Base-by-base conservation (phyloP, 2,329 filamentous ascomycete species). In the Beauveria australis region DNA sequence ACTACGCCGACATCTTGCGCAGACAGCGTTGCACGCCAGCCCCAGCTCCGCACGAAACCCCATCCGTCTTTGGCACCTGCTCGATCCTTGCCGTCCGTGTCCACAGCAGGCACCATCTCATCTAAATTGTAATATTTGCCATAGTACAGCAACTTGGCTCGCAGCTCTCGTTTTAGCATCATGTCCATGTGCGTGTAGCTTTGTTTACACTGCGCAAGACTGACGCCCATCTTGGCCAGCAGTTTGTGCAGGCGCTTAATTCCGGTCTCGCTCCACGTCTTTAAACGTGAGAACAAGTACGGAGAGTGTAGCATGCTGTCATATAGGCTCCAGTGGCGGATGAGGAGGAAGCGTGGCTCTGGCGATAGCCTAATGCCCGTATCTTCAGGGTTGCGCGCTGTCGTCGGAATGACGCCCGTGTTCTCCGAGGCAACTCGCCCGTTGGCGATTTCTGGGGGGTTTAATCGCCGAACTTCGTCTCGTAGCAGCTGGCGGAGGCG, bases 121-220 rank as follows among this genome's bases (percentile, higher is more conserved):
- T 97, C 92, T 1, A 99, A 82, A 30, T 95, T 94, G 73, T 97
- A 99, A 63, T 96, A 81, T 1, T 91, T 91, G 0, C 92, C 92
- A 70, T 96, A 97, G 68, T 93, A 93, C 22, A 97, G 80, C 1
- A 99, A 81, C 62, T 95, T 91, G 53, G 90, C 85, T 47, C 93
- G 86, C 33, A 97, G 76, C 33, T 91, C 90, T 5, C 91, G 87
- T 75, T 97, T 99, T 40, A 99, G 78, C 73, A 96, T 88, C 86
- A 97, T 95, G 74, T 97, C 93, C 92, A 99, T 97, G 73, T 99
- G 94, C 0, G 92, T 91, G 71, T 97, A 99, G 71, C 87, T 93
- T 74, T 97, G 94, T 68, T 91, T 92, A 75, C 92, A 96, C 75
- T 99, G 93, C 5, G 88, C 89, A 43, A 97, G 79, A 69, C 91